A percentile compares a stretch with the other conserved stretches of the same genome.
Evolutionary conservation across 1,139 yeast species (phyloP).

Genomic region (Protomyces inundatus): DNA sequence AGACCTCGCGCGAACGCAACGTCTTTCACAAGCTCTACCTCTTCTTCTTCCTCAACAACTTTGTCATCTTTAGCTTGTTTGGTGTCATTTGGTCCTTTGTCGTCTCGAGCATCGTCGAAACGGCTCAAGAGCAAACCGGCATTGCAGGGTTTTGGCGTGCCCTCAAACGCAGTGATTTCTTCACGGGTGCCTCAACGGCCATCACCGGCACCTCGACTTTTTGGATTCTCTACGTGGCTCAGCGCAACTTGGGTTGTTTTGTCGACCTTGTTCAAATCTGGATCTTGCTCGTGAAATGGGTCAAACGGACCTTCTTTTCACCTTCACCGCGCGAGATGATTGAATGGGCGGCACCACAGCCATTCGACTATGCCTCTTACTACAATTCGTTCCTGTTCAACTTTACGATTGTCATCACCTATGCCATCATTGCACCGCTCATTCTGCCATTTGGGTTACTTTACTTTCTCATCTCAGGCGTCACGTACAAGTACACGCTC

Average conservation of each 20-base stretch:
- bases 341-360: constrained; percentile 41
- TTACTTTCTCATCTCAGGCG: constrained; percentile 38
- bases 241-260: constrained; percentile 37
- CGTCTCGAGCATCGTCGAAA: constrained; percentile 36
- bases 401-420: constrained; percentile 41
- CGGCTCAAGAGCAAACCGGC: constrained; percentile 29
- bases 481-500: constrained; percentile 41
- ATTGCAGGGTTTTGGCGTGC: constrained; percentile 32
- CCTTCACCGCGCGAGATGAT: constrained; percentile 42
- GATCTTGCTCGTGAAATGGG: constrained; percentile 36
- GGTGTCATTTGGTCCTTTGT: constrained; percentile 43
- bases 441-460: constrained; percentile 40
- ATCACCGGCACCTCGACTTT: constrained; percentile 42
- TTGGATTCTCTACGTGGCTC: constrained; percentile 44
- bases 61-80: constrained; percentile 36
- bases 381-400: constrained; percentile 41
- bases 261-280: constrained; percentile 39
- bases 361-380: constrained; percentile 39
- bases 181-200: constrained; percentile 31
- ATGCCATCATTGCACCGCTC: constrained; percentile 43
- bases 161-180: constrained; percentile 18
- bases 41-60: constrained; percentile 39
- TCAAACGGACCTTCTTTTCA: constrained; percentile 36
- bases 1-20: constrained; percentile 41
- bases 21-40: constrained; percentile 41